These are phyloP conservation scores for Candida saitoana DNA, from an alignment of 805 yeast genomes.

Conservation along the genomic window DNA sequence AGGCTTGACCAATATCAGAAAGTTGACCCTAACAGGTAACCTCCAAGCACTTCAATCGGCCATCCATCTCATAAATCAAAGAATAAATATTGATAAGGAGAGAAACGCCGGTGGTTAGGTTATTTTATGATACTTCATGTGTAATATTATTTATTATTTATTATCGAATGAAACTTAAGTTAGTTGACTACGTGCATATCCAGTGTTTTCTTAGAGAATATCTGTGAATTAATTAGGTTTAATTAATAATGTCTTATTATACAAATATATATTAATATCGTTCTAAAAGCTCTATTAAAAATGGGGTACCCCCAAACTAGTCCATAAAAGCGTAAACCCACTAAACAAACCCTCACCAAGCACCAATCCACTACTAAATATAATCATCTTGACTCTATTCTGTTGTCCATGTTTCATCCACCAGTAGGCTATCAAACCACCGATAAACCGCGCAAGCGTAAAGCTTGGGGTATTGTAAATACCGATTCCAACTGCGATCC, in stretches of 20 bases:
- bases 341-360: slow-evolving; percentile 92
- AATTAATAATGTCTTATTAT: no score
- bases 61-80: slow-evolving; percentile 63
- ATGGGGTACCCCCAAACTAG: slow-evolving; percentile 49
- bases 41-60: slow-evolving; percentile 69
- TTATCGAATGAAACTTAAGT: no score
- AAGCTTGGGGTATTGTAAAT: slow-evolving; percentile 91
- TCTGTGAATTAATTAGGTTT: no score
- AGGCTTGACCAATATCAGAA: slow-evolving; percentile 46
- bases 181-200: no score
- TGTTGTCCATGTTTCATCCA: slow-evolving; percentile 44
- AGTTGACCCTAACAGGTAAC: slow-evolving; percentile 64
- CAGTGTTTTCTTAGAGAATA: no score
- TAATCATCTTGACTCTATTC: slow-evolving; percentile 71
- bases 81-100: slow-evolving; percentile 63
- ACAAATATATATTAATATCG: neutral
- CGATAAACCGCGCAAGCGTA: slow-evolving; percentile 87
- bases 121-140: no score
- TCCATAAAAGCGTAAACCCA: slow-evolving; percentile 72
- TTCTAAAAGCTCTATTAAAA: slow-evolving; percentile 11
- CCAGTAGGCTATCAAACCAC: slow-evolving; percentile 66
- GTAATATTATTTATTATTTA: no score
- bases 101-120: slow-evolving; percentile 27
- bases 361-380: slow-evolving; percentile 86
- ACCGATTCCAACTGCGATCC: slow-evolving; percentile 97